Base-by-base conservation (phyloP, 257 asterid species). In the Solanum microdontum region DNA sequence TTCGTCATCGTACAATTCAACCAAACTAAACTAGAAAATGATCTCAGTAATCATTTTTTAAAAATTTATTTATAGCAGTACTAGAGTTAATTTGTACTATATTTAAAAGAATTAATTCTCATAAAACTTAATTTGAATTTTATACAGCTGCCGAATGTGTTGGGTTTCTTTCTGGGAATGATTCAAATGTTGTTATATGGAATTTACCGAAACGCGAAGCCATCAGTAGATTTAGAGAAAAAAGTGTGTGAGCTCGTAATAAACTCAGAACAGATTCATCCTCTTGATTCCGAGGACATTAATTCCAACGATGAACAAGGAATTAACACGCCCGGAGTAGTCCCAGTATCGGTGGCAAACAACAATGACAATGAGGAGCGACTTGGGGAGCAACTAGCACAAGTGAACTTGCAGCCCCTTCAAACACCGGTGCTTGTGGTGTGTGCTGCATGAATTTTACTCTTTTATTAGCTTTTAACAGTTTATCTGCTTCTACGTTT, bases 121-220 rank as follows among this genome's bases (percentile, higher is more conserved):
- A 14, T 14, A 48, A 48, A 14, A 48, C 58, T 13, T 48, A 13
- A 19, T 58, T 2, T 58, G 37, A 24, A 15, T 40, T 21, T 79
- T 55, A 11, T 83, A 89, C 80, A 95, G 99, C 87, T 95, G 60
- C 98, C 98, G 39, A 96, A 95, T 80, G 90, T 95, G 34, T 34
- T 94, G 83, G 99, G 99, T 10, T 96, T 96, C 87, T 76, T 91
- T 87, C 76, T 96, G 87, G 98, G 99, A 55, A 3, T 92, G 87
- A 79, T 94, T 11, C 99, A 96, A 68, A 93, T 96, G 97, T 17
- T 91, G 89, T 12, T 96, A 23, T 96, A 93, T 3, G 94, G 91
- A 5, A 40, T 96, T 1, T 95, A 86, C 91, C 86, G 95, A n/a
- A 93, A 91, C 26, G 85, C 87, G 15, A 93, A 88, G 86, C 86